Evolutionary conservation across 1,284 basidiomycete genomes (phyloP).

Genomic region (Rhodotorula sp.): DNA sequence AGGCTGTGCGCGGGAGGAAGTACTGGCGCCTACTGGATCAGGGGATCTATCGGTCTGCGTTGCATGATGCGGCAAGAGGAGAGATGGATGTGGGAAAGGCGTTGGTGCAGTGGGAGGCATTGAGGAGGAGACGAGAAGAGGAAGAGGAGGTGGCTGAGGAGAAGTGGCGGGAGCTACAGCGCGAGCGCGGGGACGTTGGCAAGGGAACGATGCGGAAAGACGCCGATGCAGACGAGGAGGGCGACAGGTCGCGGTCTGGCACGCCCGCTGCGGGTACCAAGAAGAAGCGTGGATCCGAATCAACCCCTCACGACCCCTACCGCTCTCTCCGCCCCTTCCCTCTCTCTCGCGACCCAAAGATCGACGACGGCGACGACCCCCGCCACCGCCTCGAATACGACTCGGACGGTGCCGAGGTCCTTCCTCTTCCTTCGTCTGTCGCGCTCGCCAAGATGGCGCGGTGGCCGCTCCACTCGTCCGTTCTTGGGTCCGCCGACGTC

Average conservation of each 20-base stretch:
- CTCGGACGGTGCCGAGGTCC: background rate
- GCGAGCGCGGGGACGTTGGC: no score
- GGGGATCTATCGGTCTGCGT: constrained; percentile 18
- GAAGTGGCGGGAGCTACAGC: background rate
- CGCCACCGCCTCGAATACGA: background rate
- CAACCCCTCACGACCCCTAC: background rate
- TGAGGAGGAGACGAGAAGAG: background rate
- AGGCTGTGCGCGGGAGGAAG: background rate
- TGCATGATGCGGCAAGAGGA: constrained; percentile 14
- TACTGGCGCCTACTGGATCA: constrained; percentile 25
- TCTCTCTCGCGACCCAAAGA: background rate
- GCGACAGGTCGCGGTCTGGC: background rate
- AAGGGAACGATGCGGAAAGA: background rate
- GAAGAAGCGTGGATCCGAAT: background rate
- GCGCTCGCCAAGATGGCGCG: constrained; percentile 17
- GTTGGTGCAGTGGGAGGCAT: constrained; percentile 23
- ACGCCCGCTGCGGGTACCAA: background rate
- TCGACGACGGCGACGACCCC: background rate
- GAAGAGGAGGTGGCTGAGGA: constrained; percentile 4
- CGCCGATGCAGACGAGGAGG: background rate
- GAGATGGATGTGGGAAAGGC: constrained; percentile 8
- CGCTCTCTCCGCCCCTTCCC: background rate
- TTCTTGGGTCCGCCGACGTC: no score
- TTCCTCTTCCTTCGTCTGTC: constrained; percentile 9
- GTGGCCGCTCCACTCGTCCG: constrained; percentile 6